Evolutionary conservation across 2,329 filamentous ascomycete species (phyloP), one percentile per base, ranked within the genome.

Genomic region (Fonsecaea pedrosoi): DNA sequence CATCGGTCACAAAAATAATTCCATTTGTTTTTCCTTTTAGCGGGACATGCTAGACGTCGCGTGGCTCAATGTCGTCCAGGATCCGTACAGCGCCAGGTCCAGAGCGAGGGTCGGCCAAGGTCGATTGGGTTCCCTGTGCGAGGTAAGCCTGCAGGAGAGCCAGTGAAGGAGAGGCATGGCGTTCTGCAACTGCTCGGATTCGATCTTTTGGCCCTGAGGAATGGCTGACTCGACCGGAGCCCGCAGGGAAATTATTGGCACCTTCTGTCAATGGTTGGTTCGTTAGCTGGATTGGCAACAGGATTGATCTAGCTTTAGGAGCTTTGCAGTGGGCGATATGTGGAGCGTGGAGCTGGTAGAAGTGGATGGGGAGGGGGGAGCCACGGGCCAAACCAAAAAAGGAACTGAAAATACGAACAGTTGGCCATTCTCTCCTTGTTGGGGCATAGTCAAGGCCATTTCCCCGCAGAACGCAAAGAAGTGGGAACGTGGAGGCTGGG

Each of bases 1-100:
- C 57, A 62, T 62, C 62, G 65, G 65, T 53, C 65, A 68, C 65
- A 64, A 37, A 65, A 68, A 58, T 62, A 64, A 64, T 45, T 59
- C 62, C 62, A 60, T 18, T 65, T 60, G 18, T 30, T 53, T 40
- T 15, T 30, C 3, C 38, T 55, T 8, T 25, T 38, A 34, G 30
- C 35, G 37, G 37, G 37, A 45, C 32, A 32, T 58, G 15, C 57
- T 62, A 32, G 58, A 58, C 54, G 45, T 48, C 50, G 48, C 32
- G 57, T 56, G 50, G 56, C 60, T 42, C 40, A 54, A 45, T 12
- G 37, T 35, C 38, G 13, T 40, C 34, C 42, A 30, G 34, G 59
- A 30, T 50, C 45, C 54, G 37, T 34, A 35, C 13, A 30, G 42
- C 35, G 6, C 18, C n/a, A 8, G 32, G 57, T 54, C 45, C 50